Base-by-base conservation (phyloP, 768 basidiomycete species). In the Mycena haematopus region DNA sequence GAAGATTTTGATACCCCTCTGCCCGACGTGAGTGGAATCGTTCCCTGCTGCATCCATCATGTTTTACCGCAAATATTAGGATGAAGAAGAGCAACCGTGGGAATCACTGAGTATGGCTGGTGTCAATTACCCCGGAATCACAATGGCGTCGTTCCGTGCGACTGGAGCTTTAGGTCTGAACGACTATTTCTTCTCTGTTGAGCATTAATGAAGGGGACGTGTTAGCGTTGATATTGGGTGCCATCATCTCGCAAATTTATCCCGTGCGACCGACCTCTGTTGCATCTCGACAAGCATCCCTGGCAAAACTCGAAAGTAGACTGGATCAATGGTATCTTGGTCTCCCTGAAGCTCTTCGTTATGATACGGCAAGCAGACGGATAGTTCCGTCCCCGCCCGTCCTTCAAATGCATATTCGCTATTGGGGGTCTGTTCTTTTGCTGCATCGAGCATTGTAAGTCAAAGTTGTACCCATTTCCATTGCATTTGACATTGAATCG, bases 381-480 rank as follows among this genome's bases (percentile, higher is more conserved):
- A 75, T 73, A 10, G 72, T 78, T 11, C 88, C 89, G 10, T 82
- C 87, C 5, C 88, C 91, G 1, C 85, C 88, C 56, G 80, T 92
- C 25, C 72, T 92, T 31, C 81, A 85, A 49, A 76, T 93, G 44
- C 89, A 93, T 67, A 80, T 91, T 58, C 81, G 90, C 65, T 93
- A 93, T 71, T 91, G 90, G 85, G 86, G 84, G 8, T 81, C 89
- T 19, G 87, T 93, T 6, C 78, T 93, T 14, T 77, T 93, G 38
- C 79, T 93, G 40, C 84, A 93, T 73, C 83, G 92, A 54, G 90
- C 89, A 17, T 93, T 92, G 91, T 92, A 73, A 81, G 91, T 82
- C 25, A 11, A 25, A 62, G 22, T 15, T 22, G 31, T 49, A 17
- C n/a, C 8, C 47, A 49, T 49, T 46, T 35, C 19, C 4, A 29